Base-by-base conservation (phyloP, 2,329 filamentous ascomycete genomes). In the Xylaria sp. region DNA sequence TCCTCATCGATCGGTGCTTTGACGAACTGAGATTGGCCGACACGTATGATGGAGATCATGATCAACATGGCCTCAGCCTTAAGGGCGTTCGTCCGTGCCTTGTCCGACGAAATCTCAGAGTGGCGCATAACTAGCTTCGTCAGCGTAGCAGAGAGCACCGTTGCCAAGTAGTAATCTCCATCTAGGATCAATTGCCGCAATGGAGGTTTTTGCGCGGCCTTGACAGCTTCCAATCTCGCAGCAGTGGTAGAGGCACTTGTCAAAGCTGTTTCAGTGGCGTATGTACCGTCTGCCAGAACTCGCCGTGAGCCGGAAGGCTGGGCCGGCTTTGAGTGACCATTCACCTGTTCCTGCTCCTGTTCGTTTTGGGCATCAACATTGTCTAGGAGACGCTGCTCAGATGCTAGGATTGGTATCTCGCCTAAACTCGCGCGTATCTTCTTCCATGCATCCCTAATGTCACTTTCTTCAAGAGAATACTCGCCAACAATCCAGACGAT, bases 41-140 rank as follows among this genome's bases (percentile, higher is more conserved):
- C 95, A 51, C 95, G 93, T 68, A 99, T 92, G 69, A 99, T 96
- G 4, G 95, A 98, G 70, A 99, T 97, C 93, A 98, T 97, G 75
- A 99, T 98, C 54, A 99, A 85, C 95, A 99, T 99, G 44, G 95
- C 95, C 78, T 99, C 95, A 3, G 95, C 95, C 51, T 92, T 90
- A 25, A 99, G 85, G 29, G 94, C 93, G 71, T 99, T 99, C 29
- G 94, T 98, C 38, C 95, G 90, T 43, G 91, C 91, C 43, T 84
- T 79, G 71, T 97, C 94, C 23, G 90, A 82, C 1, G 94, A 97
- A 62, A 98, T 93, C 74, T 98, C 93, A 1, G 92, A 90, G 76
- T 98, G 93, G 54, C 95, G 91, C 93, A 99, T 97, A 52, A 99
- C 95, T 56, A 99, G 85, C 80, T 99, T 99, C 15, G 95, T 97